Evolutionary conservation across 2,329 filamentous ascomycete species (phyloP).

Genomic region (Diplodia seriata): DNA sequence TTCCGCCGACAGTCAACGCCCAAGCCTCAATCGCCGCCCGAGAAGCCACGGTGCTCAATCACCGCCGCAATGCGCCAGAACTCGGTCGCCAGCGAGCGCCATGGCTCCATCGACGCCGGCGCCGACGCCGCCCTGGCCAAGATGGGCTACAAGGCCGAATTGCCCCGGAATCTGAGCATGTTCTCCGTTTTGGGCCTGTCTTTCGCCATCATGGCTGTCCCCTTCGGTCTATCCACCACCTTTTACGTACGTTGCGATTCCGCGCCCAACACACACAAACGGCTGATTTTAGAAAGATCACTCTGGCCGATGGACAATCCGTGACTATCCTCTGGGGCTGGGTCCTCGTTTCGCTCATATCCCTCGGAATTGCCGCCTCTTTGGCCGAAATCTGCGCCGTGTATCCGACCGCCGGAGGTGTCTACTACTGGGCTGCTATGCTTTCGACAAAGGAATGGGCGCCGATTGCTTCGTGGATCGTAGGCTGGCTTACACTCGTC

Average conservation of each 20-base stretch:
- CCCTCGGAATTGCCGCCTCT: slow-evolving; percentile 68
- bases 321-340: slow-evolving; percentile 75
- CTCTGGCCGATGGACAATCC: slow-evolving; percentile 70
- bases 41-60: slow-evolving; percentile 21
- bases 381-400: slow-evolving; percentile 74
- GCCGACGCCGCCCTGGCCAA: slow-evolving; percentile 68
- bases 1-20: not conserved
- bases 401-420: slow-evolving; percentile 71
- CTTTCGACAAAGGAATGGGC: slow-evolving; percentile 69
- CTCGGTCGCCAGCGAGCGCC: slow-evolving; percentile 19
- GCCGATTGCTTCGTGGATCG: slow-evolving; percentile 71
- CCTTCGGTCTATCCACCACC: slow-evolving; percentile 72
- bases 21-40: not conserved
- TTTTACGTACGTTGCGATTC: slow-evolving; percentile 54
- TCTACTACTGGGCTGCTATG: slow-evolving; percentile 75
- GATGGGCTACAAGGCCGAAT: slow-evolving; percentile 72
- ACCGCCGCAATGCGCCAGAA: slow-evolving; percentile 28
- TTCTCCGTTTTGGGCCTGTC: slow-evolving; percentile 71
- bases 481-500: slow-evolving; percentile 74
- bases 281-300: slow-evolving; percentile 52
- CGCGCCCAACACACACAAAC: not conserved
- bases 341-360: slow-evolving; percentile 70
- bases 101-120: slow-evolving; percentile 31
- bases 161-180: slow-evolving; percentile 72
- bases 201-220: slow-evolving; percentile 78